These are phyloP conservation scores for Podila horticola DNA, from an alignment of 192 early-diverging fungal species.

Conservation along the genomic window DNA sequence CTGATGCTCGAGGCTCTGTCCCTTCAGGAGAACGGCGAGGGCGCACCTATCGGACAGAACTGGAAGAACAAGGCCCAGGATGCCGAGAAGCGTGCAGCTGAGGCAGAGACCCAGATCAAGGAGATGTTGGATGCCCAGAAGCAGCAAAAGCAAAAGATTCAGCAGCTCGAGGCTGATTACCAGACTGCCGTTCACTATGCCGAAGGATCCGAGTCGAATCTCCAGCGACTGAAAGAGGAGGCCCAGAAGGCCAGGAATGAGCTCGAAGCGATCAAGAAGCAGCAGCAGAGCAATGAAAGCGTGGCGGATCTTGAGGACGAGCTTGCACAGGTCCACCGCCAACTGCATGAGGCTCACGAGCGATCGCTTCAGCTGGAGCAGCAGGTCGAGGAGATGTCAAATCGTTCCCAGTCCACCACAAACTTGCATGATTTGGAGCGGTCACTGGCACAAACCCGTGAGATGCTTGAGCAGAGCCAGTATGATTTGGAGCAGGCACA, in stretches of 20 bases:
- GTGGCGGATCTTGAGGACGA: slow-evolving; percentile 29
- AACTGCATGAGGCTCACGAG: slow-evolving; percentile 24
- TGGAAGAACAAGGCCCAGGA: slow-evolving; percentile 18
- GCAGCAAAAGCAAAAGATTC: slow-evolving; percentile 20
- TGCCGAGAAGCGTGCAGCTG: slow-evolving; percentile 21
- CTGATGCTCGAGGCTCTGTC: slow-evolving; percentile 20
- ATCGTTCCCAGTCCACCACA: slow-evolving; percentile 2
- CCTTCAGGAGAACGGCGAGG: slow-evolving; percentile 3
- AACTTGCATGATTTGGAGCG: slow-evolving; percentile 20
- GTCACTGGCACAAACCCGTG: slow-evolving; percentile 9
- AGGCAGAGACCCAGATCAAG: slow-evolving; percentile 26
- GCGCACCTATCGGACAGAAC: neutral
- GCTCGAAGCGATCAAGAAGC: slow-evolving; percentile 1
- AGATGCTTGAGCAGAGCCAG: slow-evolving; percentile 12
- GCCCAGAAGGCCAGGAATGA: slow-evolving; percentile 21
- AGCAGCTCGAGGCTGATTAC: slow-evolving; percentile 56
- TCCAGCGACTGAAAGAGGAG: slow-evolving; percentile 48
- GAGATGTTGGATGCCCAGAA: slow-evolving; percentile 16
- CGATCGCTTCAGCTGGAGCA: slow-evolving; percentile 12
- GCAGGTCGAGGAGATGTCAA: slow-evolving; percentile 7
- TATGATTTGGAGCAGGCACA: slow-evolving; percentile 40
- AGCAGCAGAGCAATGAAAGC: neutral
- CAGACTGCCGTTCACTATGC: slow-evolving; percentile 48
- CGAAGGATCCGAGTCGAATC: slow-evolving; percentile 41
- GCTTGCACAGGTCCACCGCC: slow-evolving; percentile 30